These are phyloP conservation scores for Didymella sp. DNA, from an alignment of 2,329 filamentous ascomycete genomes.

Conservation along the genomic window DNA sequence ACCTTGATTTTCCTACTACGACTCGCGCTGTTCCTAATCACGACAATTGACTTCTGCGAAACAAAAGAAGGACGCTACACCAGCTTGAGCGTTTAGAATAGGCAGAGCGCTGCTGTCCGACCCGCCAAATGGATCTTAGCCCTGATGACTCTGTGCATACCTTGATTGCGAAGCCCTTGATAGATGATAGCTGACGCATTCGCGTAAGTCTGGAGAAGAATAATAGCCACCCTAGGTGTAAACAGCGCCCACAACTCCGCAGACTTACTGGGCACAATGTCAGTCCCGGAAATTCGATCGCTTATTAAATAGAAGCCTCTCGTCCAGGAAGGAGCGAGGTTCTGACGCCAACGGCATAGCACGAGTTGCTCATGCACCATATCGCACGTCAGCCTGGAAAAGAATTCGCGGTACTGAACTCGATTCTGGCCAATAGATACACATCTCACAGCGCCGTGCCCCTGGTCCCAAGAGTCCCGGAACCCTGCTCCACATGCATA, in stretches of 20 bases:
- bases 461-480: neutral
- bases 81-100: slow-evolving; percentile 63
- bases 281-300: neutral
- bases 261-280: slow-evolving; percentile 1
- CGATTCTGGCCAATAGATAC: neutral
- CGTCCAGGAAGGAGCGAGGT: neutral
- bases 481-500: slow-evolving; percentile 9
- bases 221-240: slow-evolving; percentile 23
- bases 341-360: neutral
- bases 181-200: slow-evolving; percentile 23
- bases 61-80: slow-evolving; percentile 61
- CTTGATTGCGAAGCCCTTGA: slow-evolving; percentile 22
- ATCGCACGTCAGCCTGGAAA: neutral
- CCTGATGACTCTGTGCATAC: slow-evolving; percentile 52
- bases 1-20: neutral
- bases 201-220: slow-evolving; percentile 24
- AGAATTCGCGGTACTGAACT: neutral
- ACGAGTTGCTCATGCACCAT: neutral
- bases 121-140: slow-evolving; percentile 62
- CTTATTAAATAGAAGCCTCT: neutral
- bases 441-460: neutral
- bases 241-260: slow-evolving; percentile 30
- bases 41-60: neutral
- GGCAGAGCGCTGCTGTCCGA: slow-evolving; percentile 61
- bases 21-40: neutral